Base-by-base conservation (phyloP, 805 yeast species). In the Kodamaea hsintzibuensis region DNA sequence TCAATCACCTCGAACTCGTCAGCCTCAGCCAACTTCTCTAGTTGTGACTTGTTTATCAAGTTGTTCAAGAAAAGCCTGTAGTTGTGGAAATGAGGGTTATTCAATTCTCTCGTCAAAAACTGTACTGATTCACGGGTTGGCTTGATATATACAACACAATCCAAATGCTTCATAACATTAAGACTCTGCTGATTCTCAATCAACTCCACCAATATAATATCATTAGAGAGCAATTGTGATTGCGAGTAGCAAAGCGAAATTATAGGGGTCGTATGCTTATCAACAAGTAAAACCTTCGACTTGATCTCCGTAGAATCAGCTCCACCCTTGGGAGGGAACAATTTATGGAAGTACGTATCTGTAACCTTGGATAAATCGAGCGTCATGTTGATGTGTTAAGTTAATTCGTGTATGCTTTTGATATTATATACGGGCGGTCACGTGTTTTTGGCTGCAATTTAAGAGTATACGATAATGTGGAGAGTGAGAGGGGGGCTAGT, bases 171-270 rank as follows among this genome's bases (percentile, higher is more conserved):
- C 79, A 76, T 74, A 7, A 54, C 43, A 55, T 91, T 84, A 80
- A 92, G 80, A 42, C 80, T 81, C 62, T 86, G 90, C 44, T 95
- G 77, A 45, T 77, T 71, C 17, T 73, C 77, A 16, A 76, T 61
- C 59, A 71, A 63, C 63, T 91, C 97, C 46, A 91, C 85, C 49
- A 95, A 76, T 55, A 89, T 91, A n/a, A 95, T 82, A 57, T 93
- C 96, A 60, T 89, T 82, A 59, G 87, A 84, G 39, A 95, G 78
- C 45, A 95, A 77, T 53, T 85, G 88, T 2, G 96, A 86, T 67
- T 95, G 99, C 1, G 97, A 88, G 27, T 96, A 83, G 61, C 88
- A 84, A 81, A 95, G 79, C n/a, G 98, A 91, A 18, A 95, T 82
- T 19, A 91, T 84, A 0, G 91, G 79, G 5, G 96, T 89, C 60